These are phyloP conservation scores for Middelhovenomyces tepae DNA, from an alignment of 805 yeast genomes.

Conservation along the genomic window DNA sequence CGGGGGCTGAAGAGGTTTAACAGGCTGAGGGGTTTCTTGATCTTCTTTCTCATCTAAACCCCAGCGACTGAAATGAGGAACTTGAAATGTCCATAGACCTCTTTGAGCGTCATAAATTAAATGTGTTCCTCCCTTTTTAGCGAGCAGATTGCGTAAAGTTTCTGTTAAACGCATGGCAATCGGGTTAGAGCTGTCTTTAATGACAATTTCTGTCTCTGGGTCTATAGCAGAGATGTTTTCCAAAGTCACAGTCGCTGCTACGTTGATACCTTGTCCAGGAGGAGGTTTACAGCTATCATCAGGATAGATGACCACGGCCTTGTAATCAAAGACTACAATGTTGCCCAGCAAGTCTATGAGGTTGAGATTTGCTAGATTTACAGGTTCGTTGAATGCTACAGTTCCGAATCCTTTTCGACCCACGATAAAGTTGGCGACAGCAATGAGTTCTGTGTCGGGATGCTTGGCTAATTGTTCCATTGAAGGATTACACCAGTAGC, in stretches of 20 bases:
- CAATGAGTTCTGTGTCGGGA: too few relatives aligned
- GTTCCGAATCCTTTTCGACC: conserved; percentile 70
- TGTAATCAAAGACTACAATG: conserved; percentile 51
- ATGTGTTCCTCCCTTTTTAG: conserved; percentile 63
- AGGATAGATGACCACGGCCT: conserved; percentile 61
- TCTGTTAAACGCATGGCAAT: conserved; percentile 50
- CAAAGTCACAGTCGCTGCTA: conserved; percentile 60
- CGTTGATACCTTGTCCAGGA: conserved; percentile 68
- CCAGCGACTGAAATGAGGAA: conserved; percentile 91
- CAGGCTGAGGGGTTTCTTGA: too few relatives aligned
- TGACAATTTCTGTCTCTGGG: conserved; percentile 44
- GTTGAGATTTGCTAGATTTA: conserved; percentile 62
- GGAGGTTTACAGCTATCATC: conserved; percentile 47
- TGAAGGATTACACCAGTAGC: conserved; percentile 74
- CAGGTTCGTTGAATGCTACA: conserved; percentile 62
- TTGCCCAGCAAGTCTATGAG: conserved; percentile 56
- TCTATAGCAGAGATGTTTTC: conserved; percentile 71
- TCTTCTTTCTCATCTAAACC: conserved; percentile 46
- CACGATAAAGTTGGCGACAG: conserved; percentile 52
- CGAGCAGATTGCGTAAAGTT: conserved; percentile 39
- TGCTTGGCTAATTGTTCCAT: conserved; percentile 45
- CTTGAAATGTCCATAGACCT: conserved; percentile 71
- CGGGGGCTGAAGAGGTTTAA: too few relatives aligned
- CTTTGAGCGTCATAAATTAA: conserved; percentile 69
- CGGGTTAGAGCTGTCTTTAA: conserved; percentile 64